Evolutionary conservation across 768 basidiomycete genomes (phyloP), one percentile per base, ranked within the genome.

Genomic region (Tulasnella sp.): DNA sequence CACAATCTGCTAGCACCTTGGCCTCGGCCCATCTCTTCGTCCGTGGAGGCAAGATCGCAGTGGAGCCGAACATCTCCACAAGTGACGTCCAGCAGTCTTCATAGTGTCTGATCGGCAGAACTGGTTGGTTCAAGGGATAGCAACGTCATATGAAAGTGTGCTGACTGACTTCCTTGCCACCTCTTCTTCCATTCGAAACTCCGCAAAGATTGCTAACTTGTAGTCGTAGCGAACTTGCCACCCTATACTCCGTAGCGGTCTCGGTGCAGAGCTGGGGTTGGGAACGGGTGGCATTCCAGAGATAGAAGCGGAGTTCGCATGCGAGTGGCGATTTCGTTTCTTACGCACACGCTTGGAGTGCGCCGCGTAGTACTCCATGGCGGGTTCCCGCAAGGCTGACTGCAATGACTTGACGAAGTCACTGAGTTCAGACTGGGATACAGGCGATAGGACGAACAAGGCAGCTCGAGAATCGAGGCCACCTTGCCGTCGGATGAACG

Each of bases 21-120:
- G 97, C 97, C 84, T 99, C 98, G 20, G 96, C 96, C 97, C 97
- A 99, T 40, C 97, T 88, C 83, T 99, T 99, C 1, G 96, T 98
- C 11, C 97, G 89, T 6, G 96, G 95, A 0, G 93, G 94, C 10
- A 98, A 85, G 73, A 93, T 92, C 5, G 91, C 90, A 1, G 92
- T 92, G 9, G 94, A 95, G 2, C 91, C 90, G 82, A 98, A 97
- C 92, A 98, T 95, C 77, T 92, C 90, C 72, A 91, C 87, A 5
- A 98, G 86, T 73, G 89, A 91, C 46, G 89, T 89, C 85, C 97
- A 97, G 16, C 94, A 95, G 81, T 98, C 96, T 84, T 97, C 95
- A 82, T 96, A 98, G 83, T 98, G 95, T 82, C 95, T 96, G 82
- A 78, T 37, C 48, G 29, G 10, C 18, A 32, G 51, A 35, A 35